Conservation (phyloP, 139 green algal species). For the Chlamydomonas incerta region DNA sequence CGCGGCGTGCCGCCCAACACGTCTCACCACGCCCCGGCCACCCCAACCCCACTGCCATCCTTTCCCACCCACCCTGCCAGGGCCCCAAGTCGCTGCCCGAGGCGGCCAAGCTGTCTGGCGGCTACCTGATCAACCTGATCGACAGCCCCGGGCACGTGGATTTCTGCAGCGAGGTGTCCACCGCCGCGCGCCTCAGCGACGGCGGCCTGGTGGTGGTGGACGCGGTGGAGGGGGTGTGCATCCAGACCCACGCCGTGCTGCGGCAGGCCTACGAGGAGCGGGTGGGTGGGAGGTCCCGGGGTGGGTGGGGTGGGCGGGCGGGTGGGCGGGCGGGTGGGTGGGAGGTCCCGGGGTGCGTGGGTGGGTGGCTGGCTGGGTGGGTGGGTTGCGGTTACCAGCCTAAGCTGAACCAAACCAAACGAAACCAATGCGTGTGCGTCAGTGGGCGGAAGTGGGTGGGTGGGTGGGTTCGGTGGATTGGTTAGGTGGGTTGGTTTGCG, state of each 20-base stretch:
- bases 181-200: slow-evolving; percentile 93
- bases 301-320: neutral
- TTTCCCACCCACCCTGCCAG: neutral
- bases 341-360: no score
- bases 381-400: no score
- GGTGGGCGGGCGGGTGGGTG: neutral
- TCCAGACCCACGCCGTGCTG: slow-evolving; percentile 98
- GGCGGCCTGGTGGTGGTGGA: slow-evolving; percentile 97
- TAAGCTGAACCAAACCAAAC: no score
- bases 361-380: no score
- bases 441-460: no score
- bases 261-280: slow-evolving; percentile 95
- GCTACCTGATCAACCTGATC: slow-evolving; percentile 97
- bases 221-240: slow-evolving; percentile 97
- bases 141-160: slow-evolving; percentile 98
- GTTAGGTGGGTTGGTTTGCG: no score
- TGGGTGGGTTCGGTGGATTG: no score
- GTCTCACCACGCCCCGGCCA: no score
- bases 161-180: slow-evolving; percentile 95
- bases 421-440: no score
- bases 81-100: slow-evolving; percentile 54
- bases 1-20: no score
- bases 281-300: slow-evolving; percentile 48
- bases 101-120: slow-evolving; percentile 48
- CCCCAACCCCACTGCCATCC: no score